Conservation (phyloP, 2,329 filamentous ascomycete species). For the Botrytis galanthina region DNA sequence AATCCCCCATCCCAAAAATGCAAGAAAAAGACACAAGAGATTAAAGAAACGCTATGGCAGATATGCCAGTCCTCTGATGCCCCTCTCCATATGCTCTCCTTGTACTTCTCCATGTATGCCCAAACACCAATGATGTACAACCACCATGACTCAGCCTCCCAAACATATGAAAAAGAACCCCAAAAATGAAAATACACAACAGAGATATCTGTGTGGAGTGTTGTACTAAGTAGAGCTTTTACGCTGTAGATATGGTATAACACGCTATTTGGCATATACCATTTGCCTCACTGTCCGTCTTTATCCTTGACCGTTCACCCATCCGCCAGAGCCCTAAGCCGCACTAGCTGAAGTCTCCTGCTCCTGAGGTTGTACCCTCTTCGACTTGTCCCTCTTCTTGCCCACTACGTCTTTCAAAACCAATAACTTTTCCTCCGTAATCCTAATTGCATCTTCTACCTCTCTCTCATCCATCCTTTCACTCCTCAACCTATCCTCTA, state of each 20-base stretch:
- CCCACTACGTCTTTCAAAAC: constrained; percentile 72
- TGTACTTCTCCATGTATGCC: neutral
- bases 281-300: neutral
- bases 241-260: constrained; percentile 9
- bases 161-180: constrained; percentile 3
- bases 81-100: neutral
- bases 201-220: neutral
- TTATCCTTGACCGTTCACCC: neutral
- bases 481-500: constrained; percentile 31
- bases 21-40: neutral
- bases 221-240: constrained; percentile 6
- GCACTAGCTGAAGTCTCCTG: neutral
- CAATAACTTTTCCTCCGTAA: constrained; percentile 82
- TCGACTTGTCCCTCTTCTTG: constrained; percentile 27
- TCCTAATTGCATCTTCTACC: constrained; percentile 42
- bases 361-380: neutral
- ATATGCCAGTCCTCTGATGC: neutral
- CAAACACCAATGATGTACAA: constrained; percentile 6
- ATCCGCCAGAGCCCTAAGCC: neutral
- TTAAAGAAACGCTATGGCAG: constrained; percentile 2
- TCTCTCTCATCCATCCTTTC: constrained; percentile 33
- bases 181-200: neutral
- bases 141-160: neutral
- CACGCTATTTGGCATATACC: neutral
- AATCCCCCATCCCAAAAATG: neutral